phyloP scores from a whole-genome alignment of 345 rosid species.

The Excoecaria agallocha region DNA sequence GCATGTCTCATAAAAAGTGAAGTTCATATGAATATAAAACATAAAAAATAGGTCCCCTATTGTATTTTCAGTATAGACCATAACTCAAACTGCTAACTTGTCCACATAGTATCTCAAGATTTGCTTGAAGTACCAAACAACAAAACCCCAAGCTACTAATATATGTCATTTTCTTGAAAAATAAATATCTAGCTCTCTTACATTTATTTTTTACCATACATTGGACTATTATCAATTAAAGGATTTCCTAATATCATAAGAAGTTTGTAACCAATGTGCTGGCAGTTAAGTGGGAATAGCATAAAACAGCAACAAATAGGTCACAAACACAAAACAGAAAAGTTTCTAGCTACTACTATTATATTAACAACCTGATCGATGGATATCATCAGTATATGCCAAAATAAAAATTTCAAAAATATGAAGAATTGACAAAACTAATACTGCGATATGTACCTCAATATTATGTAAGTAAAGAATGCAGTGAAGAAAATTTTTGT shows the following conservation, averaged over 20 bases:
- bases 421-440: not conserved
- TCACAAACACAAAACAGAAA: not conserved
- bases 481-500: slow-evolving; percentile 95
- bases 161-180: not conserved
- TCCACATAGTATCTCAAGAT: not conserved
- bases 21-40: not conserved
- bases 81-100: not conserved
- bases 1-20: not conserved
- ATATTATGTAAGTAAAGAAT: slow-evolving; percentile 66
- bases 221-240: not conserved
- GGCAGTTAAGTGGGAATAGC: not conserved
- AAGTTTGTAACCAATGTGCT: too few relatives aligned
- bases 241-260: too few relatives aligned
- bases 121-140: not conserved
- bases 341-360: not conserved
- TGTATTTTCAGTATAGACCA: not conserved
- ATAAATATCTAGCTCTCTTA: slow-evolving; percentile 1
- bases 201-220: not conserved
- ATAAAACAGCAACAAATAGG: not conserved
- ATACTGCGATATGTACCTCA: slow-evolving; percentile 48
- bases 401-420: not conserved
- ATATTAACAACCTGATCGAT: not conserved
- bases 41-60: not conserved
- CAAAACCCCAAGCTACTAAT: not conserved
- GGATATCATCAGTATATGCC: not conserved